Conservation (phyloP, 805 yeast genomes). For the Hanseniaspora hatyaiensis region DNA sequence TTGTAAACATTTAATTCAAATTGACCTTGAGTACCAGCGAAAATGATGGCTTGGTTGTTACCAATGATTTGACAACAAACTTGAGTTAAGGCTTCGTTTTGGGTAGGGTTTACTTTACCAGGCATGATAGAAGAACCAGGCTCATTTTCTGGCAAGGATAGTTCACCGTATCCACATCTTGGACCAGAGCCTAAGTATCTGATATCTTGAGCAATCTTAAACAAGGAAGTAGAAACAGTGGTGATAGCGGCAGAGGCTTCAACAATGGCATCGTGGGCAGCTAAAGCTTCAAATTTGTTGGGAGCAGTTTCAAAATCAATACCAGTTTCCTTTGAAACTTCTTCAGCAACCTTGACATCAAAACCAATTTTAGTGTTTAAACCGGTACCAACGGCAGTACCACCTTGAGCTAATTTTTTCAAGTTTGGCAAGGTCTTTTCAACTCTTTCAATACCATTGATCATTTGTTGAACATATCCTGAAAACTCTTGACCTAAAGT, state of each 20-base stretch:
- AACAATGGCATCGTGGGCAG: slow-evolving; percentile 97
- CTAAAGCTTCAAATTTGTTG: slow-evolving; percentile 96
- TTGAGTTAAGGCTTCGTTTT: slow-evolving; percentile 97
- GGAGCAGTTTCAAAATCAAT: slow-evolving; percentile 88
- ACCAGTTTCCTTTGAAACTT: slow-evolving; percentile 79
- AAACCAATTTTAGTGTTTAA: slow-evolving; percentile 87
- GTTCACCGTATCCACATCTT: slow-evolving; percentile 97
- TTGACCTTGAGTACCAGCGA: slow-evolving; percentile 98
- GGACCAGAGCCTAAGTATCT: slow-evolving; percentile 98
- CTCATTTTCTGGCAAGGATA: slow-evolving; percentile 91
- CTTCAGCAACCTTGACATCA: slow-evolving; percentile 73
- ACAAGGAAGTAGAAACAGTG: slow-evolving; percentile 85
- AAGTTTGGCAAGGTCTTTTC: slow-evolving; percentile 65
- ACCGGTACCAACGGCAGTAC: slow-evolving; percentile 99
- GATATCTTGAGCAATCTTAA: slow-evolving; percentile 95
- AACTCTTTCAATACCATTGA: slow-evolving; percentile 81
- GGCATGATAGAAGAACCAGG: slow-evolving; percentile 99
- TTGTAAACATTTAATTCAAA: slow-evolving; percentile 96
- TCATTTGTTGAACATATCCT: slow-evolving; percentile 88
- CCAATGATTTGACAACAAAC: slow-evolving; percentile 97
- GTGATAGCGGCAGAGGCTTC: slow-evolving; percentile 96
- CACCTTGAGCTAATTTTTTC: slow-evolving; percentile 90
- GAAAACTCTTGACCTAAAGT: slow-evolving; percentile 97
- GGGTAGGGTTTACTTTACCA: slow-evolving; percentile 98
- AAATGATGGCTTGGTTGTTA: slow-evolving; percentile 87